A percentile compares a stretch with the other conserved stretches of the same genome.
phyloP scores from a whole-genome alignment of 345 rosid genomes.

The Brassica napus region Da-Ae NC_063434.1:729501-730000 shows the following conservation, averaged over 20 bases:
- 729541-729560: neutral
- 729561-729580: neutral
- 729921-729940: conserved; percentile 13
- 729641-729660: neutral
- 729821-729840: conserved; percentile 18
- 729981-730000: conserved; percentile 13
- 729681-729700: too few species aligned
- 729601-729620: conserved; percentile 33
- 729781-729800: conserved; percentile 35
- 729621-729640: neutral
- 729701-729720: too few species aligned
- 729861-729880: neutral
- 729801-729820: neutral
- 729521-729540: neutral
- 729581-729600: neutral
- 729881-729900: conserved; percentile 10
- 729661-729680: too few species aligned
- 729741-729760: neutral
- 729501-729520: neutral
- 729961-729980: conserved; percentile 5
- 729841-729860: conserved; percentile 3
- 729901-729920: conserved; percentile 10
- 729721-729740: neutral
- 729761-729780: conserved; percentile 12
- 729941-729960: conserved; percentile 9